phyloP scores from a whole-genome alignment of 2,329 filamentous ascomycete genomes.

The Fusarium papillatum region DNA sequence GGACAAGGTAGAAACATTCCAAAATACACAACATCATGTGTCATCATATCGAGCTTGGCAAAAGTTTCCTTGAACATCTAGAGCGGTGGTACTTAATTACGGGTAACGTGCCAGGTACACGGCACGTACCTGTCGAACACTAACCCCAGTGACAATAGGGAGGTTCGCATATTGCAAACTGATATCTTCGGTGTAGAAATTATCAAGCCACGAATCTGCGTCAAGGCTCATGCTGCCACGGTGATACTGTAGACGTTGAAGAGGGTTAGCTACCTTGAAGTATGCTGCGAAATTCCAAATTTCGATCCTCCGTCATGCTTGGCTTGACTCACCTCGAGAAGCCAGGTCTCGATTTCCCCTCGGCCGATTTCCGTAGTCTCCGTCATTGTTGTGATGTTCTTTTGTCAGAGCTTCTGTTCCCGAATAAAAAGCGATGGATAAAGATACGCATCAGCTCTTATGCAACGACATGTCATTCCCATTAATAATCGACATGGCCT shows the following conservation, averaged over 20 bases:
- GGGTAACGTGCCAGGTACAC: too few species aligned
- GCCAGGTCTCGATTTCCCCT: background rate
- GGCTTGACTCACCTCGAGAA: background rate
- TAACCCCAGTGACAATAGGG: background rate
- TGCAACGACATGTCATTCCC: background rate
- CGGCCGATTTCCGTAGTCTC: background rate
- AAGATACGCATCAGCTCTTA: background rate
- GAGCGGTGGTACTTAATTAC: background rate
- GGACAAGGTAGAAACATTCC: background rate
- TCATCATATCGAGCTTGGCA: slow-evolving; percentile 6
- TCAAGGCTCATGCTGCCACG: background rate
- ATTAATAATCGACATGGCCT: background rate
- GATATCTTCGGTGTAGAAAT: slow-evolving; percentile 6
- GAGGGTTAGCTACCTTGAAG: background rate
- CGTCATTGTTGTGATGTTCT: background rate
- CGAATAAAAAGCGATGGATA: background rate
- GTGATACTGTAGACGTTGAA: slow-evolving; percentile 4
- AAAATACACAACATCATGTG: slow-evolving; percentile 10
- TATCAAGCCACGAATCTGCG: slow-evolving; percentile 10
- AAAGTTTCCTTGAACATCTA: slow-evolving; percentile 14
- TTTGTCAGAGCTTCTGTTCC: background rate
- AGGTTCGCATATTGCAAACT: background rate
- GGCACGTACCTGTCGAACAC: background rate
- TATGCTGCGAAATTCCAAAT: background rate
- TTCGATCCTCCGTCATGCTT: background rate